Base-by-base conservation (phyloP, 805 yeast genomes). In the Nakazawaea ambrosiae region DNA sequence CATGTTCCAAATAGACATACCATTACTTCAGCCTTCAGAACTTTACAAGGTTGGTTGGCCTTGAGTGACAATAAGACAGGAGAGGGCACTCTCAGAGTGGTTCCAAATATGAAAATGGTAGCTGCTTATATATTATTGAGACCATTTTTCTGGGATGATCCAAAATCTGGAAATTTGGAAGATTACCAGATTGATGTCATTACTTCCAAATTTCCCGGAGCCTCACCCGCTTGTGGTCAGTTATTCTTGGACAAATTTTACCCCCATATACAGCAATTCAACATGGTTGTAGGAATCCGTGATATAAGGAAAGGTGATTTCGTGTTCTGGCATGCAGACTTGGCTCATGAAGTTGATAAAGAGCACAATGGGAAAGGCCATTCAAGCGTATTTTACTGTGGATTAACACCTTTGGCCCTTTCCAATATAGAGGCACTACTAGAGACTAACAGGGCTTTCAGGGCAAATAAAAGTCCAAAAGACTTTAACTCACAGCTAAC, bases 11-110 rank as follows among this genome's bases (percentile, higher is more conserved):
- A 26, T 12, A 26, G 29, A 26, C 29, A 26, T 6, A 26, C 29
- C 12, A 26, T 26, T 15, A 26, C 29, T 11, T 50, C 62, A 11
- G 54, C 56, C 12, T 63, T 66, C 45, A 54, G 73, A 36, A 50
- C 66, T 4, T 60, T 64, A 31, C 72, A 68, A 47, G 71, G 71
- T 5, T 67, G 72, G 70, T 44, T 66, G 14, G 55, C 69, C 3
- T 47, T 67, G 40, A 53, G 63, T 14, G 54, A 52, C 14, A 57
- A 50, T 10, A 55, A 53, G 12, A 51, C 61, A 12, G 57, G 58
- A n/a, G 65, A 62, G 40, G 72, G 73, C 6, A 57, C 70, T 11
- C 49, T 67, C 27, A 42, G 50, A 31, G 48, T 67, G 33, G 51
- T 54, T 10, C 73, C 73, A 3, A 44, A 51, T 31, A 43, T 67